Evolutionary conservation across 2,329 filamentous ascomycete species (phyloP).

Genomic region (Fusarium sp.): DNA sequence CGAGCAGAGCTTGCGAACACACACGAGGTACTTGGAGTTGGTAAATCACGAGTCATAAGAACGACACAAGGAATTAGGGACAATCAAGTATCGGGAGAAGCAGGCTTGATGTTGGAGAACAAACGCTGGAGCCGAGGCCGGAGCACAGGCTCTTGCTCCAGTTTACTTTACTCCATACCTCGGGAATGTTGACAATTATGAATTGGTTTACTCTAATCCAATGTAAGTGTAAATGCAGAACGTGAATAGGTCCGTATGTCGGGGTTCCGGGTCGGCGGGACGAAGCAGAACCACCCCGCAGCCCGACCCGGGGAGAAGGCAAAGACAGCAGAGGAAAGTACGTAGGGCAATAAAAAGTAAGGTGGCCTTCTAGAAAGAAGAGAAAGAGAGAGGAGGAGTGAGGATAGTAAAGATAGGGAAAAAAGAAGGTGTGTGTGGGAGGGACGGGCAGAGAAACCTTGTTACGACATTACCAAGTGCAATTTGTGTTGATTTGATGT

Average conservation of each 20-base stretch:
- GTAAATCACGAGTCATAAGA: constrained; percentile 15
- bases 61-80: constrained; percentile 1
- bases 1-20: background rate
- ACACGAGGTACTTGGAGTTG: background rate
- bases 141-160: constrained; percentile 12
- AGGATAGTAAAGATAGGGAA: constrained; percentile 36
- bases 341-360: background rate
- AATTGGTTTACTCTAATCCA: constrained; percentile 35
- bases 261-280: constrained; percentile 47
- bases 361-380: constrained; percentile 43
- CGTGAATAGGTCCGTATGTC: constrained; percentile 42
- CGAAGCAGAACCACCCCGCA: constrained; percentile 38
- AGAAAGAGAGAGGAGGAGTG: constrained; percentile 24
- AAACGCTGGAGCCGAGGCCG: constrained; percentile 21
- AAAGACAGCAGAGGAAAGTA: background rate
- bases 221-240: constrained; percentile 9
- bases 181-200: constrained; percentile 48
- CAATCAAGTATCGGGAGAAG: constrained; percentile 20
- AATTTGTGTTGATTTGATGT: constrained; percentile 43
- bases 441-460: constrained; percentile 7
- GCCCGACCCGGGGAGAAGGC: constrained; percentile 34
- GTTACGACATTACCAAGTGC: constrained; percentile 42
- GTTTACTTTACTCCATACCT: constrained; percentile 10
- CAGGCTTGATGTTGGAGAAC: constrained; percentile 11
- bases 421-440: constrained; percentile 18